Base-by-base conservation (phyloP, 148 eudicot species). In the Chenopodium suecicum region DNA sequence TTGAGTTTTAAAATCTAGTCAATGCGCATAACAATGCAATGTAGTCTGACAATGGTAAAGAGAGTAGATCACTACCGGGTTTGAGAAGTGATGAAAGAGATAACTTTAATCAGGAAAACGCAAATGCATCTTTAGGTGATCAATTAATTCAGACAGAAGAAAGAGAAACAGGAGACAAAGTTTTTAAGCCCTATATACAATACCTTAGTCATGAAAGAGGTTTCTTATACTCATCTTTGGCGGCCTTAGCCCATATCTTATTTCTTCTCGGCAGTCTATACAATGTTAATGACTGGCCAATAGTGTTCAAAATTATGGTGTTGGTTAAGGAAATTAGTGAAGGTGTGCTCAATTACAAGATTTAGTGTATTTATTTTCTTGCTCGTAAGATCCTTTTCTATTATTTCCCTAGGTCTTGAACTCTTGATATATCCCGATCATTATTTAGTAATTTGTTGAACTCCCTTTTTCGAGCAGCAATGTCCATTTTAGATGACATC, bases 401-500 rank as follows among this genome's bases (percentile, higher is more conserved):
- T 85, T 47, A 86, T 89, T 37, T 52, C 79, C 54, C 78, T 91
- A 14, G 86, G 94, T 37, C 81, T 87, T 44, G 65, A 78, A 25
- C 25, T 25, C 25, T 25, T 25, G 25, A 25, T n/a, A 77, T 92
- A 34, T 91, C 94, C 16, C 69, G 79, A 63, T 75, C 91, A 1
- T 78, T 90, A 31, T 91, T 91, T 71, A 85, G 84, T 6, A 81
- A 83, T 80, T 66, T 91, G 27, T 58, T 91, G 68, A 83, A 58
- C 75, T 90, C 94, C 13, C 80, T 91, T 60, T 90, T 91, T 79
- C 87, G 91, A 52, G 94, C 94, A 31, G 91, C 92, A 4, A 90
- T 88, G 94, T 84, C 91, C 27, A 90, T 87, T 80, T 91, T 84
- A 83, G 94, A 90, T 83, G 86, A 90, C 34, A 91, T 2, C 92